Conservation (phyloP, 2,329 filamentous ascomycete genomes). For the Chaetomium sp. region DNA sequence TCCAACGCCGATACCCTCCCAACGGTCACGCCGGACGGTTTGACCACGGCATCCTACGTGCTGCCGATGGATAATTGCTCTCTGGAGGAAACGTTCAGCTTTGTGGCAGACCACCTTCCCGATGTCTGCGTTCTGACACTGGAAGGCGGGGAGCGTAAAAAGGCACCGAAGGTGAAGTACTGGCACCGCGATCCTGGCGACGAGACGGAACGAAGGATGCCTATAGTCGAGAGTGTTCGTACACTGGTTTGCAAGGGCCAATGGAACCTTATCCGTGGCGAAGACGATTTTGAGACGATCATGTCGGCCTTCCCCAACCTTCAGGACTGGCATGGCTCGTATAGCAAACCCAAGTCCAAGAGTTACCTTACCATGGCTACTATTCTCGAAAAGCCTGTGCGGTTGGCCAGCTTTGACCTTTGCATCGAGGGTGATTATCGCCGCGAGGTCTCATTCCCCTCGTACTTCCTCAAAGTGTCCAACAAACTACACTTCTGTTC, state of each 20-base stretch:
- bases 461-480: slow-evolving; percentile 55
- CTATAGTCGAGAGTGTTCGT: slow-evolving; percentile 47
- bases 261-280: slow-evolving; percentile 66
- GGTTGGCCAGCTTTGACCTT: slow-evolving; percentile 58
- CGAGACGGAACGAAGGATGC: slow-evolving; percentile 21
- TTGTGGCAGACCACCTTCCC: slow-evolving; percentile 53
- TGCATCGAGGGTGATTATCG: slow-evolving; percentile 67
- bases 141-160: slow-evolving; percentile 71
- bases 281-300: slow-evolving; percentile 57
- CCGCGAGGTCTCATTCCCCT: slow-evolving; percentile 54
- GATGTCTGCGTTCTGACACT: slow-evolving; percentile 61
- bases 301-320: slow-evolving; percentile 58
- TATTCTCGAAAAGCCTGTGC: slow-evolving; percentile 50
- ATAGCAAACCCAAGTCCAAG: slow-evolving; percentile 67
- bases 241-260: slow-evolving; percentile 68
- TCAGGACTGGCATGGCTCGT: slow-evolving; percentile 55
- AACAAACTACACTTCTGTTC: slow-evolving; percentile 59
- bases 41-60: slow-evolving; percentile 52
- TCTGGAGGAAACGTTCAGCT: slow-evolving; percentile 61
- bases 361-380: slow-evolving; percentile 64
- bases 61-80: slow-evolving; percentile 61
- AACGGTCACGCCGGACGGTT: slow-evolving; percentile 48
- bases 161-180: slow-evolving; percentile 60
- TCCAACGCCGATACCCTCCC: slow-evolving; percentile 42
- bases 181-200: slow-evolving; percentile 34